Conservation (phyloP, 495 filamentous ascomycete genomes). For the Glutinoglossum americanum region DNA sequence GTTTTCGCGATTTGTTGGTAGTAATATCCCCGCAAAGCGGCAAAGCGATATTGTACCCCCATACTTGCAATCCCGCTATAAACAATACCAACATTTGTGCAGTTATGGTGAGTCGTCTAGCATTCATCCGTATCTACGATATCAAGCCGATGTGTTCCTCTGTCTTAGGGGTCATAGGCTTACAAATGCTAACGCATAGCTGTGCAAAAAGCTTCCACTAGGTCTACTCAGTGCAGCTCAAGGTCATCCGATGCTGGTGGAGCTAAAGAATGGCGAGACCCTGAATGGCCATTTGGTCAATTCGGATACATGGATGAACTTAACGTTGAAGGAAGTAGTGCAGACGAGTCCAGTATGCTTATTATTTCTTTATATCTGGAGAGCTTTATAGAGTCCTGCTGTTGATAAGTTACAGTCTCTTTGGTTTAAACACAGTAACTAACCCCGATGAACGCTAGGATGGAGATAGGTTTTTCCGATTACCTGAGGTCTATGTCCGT, state of each 20-base stretch:
- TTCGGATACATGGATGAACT: slow-evolving; percentile 99
- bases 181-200: background rate
- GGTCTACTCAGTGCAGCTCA: slow-evolving; percentile 86
- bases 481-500: slow-evolving; percentile 87
- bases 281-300: slow-evolving; percentile 87
- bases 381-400: too few species aligned
- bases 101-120: background rate
- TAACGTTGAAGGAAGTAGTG: slow-evolving; percentile 92
- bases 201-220: slow-evolving; percentile 47
- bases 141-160: too few species aligned
- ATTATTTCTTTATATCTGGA: background rate
- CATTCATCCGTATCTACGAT: background rate
- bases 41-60: background rate
- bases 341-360: slow-evolving; percentile 58
- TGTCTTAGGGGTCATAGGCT: background rate
- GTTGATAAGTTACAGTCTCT: too few species aligned
- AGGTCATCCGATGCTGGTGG: slow-evolving; percentile 96
- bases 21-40: too few species aligned
- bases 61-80: background rate
- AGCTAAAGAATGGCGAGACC: slow-evolving; percentile 97
- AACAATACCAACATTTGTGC: background rate
- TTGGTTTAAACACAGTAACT: background rate
- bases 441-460: slow-evolving; percentile 26
- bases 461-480: slow-evolving; percentile 74
- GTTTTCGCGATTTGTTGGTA: too few species aligned